Base-by-base conservation (phyloP, 2,329 filamentous ascomycete genomes). In the Aspergillus puulaauensis region DNA sequence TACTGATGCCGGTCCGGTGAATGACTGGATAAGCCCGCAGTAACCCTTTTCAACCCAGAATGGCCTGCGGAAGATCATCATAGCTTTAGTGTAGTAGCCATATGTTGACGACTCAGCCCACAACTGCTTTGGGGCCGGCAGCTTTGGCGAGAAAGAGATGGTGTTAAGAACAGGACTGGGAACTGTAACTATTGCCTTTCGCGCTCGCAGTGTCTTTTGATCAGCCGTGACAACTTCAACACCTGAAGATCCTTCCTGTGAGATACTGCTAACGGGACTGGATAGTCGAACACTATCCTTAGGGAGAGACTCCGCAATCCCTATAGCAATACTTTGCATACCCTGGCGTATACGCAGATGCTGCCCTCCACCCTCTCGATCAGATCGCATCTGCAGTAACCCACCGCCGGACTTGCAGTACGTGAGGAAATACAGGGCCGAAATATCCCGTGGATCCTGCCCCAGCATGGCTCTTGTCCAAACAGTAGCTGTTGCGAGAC, bases 351-450 rank as follows among this genome's bases (percentile, higher is more conserved):
- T 65, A 1, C 82, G 76, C 7, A 85, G 72, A 62, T 83, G 77
- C 61, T 85, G 82, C 0, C 79, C 84, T 5, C 83, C 84, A 43
- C 77, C 64, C 56, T 81, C 79, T 21, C 72, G 65, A 62, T 86
- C 83, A 1, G 81, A 83, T 0, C 80, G 73, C 77, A 86, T 82
- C 45, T 77, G 72, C 57, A 82, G 57, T 3, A 86, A 70, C 0
- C 84, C 83, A 4, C 78, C 78, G 3, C 81, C 80, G 11, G 75
- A 77, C 61, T 79, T 80, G 73, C 79, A 81, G 70, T 86, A 85
- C 63, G 83, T 75, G 21, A 86, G 72, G 62, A 86, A 84, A 64
- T 73, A 85, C 1, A 82, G 66, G 0, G 83, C 82, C 6, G 77
- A 80, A 4, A 84, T 64, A 12, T 85, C 81, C 1, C 54, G 58